phyloP scores from a whole-genome alignment of 306 rosid genomes.

The Sphenostylis stenocarpa region DNA sequence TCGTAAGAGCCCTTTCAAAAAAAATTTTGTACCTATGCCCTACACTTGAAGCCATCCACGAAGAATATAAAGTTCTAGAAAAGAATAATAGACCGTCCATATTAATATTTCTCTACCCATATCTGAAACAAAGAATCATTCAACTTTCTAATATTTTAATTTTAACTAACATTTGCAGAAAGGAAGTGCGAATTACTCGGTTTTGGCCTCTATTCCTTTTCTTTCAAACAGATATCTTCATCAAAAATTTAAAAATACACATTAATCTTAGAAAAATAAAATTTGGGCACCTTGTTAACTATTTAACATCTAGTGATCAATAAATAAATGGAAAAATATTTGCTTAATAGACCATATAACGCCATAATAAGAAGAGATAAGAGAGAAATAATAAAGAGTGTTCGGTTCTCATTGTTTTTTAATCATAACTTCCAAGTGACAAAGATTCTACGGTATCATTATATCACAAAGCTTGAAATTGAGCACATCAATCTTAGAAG shows the following conservation, averaged over 20 bases:
- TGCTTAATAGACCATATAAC: too few species aligned
- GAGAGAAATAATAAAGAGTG: too few species aligned
- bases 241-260: neutral
- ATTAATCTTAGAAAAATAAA: neutral
- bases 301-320: too few species aligned
- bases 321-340: too few species aligned
- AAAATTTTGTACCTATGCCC: neutral
- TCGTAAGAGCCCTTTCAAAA: neutral
- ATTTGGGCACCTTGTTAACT: neutral
- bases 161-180: neutral
- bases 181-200: neutral
- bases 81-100: conserved; percentile 17
- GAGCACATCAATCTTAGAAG: neutral
- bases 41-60: neutral
- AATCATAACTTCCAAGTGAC: too few species aligned
- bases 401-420: too few species aligned
- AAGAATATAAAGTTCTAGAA: conserved; percentile 5
- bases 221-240: neutral
- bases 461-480: neutral
- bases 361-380: too few species aligned
- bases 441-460: neutral
- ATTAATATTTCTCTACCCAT: neutral
- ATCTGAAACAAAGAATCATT: conserved; percentile 6
- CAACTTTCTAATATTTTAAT: neutral
- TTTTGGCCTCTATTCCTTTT: neutral